A percentile compares a stretch with the other conserved stretches of the same genome.
phyloP scores from a whole-genome alignment of 2,329 filamentous ascomycete genomes.

The Emmonsiellopsis sp. region DNA sequence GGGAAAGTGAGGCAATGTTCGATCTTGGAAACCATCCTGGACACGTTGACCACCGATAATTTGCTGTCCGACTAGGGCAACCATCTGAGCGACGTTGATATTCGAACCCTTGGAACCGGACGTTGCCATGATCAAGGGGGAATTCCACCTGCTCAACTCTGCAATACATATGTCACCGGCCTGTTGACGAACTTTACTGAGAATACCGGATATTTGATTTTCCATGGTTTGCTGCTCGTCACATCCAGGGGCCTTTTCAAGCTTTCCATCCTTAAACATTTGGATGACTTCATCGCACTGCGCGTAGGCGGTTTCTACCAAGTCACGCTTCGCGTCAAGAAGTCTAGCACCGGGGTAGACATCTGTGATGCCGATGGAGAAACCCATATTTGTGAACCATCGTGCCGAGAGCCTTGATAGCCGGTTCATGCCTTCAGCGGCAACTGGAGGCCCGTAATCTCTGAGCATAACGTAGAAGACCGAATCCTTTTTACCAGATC shows the following conservation, averaged over 20 bases:
- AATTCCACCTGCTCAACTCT: slow-evolving; percentile 82
- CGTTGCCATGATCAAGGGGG: slow-evolving; percentile 91
- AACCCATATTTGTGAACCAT: slow-evolving; percentile 80
- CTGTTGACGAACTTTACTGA: slow-evolving; percentile 83
- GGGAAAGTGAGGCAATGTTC: slow-evolving; percentile 87
- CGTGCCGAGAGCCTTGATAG: slow-evolving; percentile 83
- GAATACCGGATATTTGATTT: slow-evolving; percentile 78
- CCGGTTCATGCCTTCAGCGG: slow-evolving; percentile 86
- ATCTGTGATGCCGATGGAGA: slow-evolving; percentile 92
- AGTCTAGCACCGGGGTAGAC: slow-evolving; percentile 73
- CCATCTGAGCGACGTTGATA: slow-evolving; percentile 99
- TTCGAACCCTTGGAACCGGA: slow-evolving; percentile 94
- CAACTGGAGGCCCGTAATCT: slow-evolving; percentile 85
- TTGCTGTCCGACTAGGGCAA: slow-evolving; percentile 92
- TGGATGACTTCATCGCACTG: slow-evolving; percentile 77
- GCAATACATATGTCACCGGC: slow-evolving; percentile 86
- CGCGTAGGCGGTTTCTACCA: slow-evolving; percentile 69
- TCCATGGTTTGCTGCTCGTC: slow-evolving; percentile 88
- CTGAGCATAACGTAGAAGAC: slow-evolving; percentile 94
- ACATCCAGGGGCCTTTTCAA: slow-evolving; percentile 80
- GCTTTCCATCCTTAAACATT: slow-evolving; percentile 66
- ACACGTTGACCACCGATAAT: slow-evolving; percentile 94
- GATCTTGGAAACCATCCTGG: slow-evolving; percentile 89
- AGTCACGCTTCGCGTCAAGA: slow-evolving; percentile 59
- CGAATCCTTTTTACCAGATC: slow-evolving; percentile 92